Conservation (phyloP, 441 rosid species). For the Pelargonium citronellum region DNA sequence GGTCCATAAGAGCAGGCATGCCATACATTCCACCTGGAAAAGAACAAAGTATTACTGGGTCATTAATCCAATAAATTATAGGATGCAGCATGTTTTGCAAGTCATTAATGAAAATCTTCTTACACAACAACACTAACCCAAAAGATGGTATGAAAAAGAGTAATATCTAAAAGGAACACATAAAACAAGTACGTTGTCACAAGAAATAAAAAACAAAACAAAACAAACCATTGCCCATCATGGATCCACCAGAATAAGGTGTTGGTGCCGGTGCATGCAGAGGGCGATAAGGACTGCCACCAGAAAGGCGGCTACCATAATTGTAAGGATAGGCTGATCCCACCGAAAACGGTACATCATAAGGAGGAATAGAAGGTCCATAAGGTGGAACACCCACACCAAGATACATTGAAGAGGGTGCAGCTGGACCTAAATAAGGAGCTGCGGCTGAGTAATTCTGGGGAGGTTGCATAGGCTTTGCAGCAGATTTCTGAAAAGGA, state of each 20-base stretch:
- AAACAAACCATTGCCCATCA: slow-evolving; percentile 73
- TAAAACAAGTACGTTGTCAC: neutral
- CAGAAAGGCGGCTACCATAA: slow-evolving; percentile 62
- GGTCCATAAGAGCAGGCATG: slow-evolving; percentile 82
- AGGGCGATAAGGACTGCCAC: slow-evolving; percentile 83
- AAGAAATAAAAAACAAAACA: neutral
- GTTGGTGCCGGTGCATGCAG: slow-evolving; percentile 74
- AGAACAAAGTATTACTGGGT: neutral
- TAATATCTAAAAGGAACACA: neutral
- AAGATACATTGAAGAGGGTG: slow-evolving; percentile 71
- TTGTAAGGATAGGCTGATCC: slow-evolving; percentile 86
- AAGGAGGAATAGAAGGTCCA: slow-evolving; percentile 80
- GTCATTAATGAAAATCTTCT: neutral
- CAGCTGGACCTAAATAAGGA: slow-evolving; percentile 74
- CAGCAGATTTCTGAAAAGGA: slow-evolving; percentile 59
- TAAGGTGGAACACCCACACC: slow-evolving; percentile 67
- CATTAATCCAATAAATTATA: neutral
- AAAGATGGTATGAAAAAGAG: neutral
- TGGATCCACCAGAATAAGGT: slow-evolving; percentile 77
- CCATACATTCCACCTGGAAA: slow-evolving; percentile 75
- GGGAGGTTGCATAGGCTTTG: slow-evolving; percentile 57
- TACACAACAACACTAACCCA: neutral
- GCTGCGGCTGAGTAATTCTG: slow-evolving; percentile 49
- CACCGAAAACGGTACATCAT: slow-evolving; percentile 78
- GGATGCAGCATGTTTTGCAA: neutral